Percentiles rank a stretch among this genome's conserved stretches.
phyloP scores from a whole-genome alignment of 257 asterid genomes.

The Fraxinus excelsior region DNA sequence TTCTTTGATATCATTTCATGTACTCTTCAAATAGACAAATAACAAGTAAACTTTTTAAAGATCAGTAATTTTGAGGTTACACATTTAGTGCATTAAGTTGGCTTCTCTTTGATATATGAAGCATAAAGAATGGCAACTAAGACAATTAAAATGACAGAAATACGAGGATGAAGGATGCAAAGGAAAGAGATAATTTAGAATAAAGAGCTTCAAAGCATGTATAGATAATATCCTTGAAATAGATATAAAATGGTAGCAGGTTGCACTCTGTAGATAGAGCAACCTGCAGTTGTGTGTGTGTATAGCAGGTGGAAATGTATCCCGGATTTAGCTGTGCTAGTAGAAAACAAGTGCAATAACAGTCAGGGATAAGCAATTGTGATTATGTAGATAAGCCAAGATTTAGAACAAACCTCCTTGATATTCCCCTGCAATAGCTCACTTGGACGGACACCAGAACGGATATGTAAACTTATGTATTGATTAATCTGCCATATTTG shows the following conservation, averaged over 20 bases:
- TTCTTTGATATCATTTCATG: not conserved
- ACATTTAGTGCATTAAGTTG: not conserved
- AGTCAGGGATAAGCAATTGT: conserved; percentile 7
- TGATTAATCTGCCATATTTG: conserved; percentile 65
- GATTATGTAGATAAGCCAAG: conserved; percentile 9
- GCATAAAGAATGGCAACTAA: not conserved
- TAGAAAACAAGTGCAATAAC: not conserved
- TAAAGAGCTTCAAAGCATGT: not conserved
- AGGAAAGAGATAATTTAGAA: not conserved
- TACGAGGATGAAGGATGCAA: not conserved
- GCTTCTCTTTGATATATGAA: not conserved
- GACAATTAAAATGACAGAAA: not conserved
- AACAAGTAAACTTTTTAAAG: not conserved
- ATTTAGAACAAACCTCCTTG: conserved; percentile 63
- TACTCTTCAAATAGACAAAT: not conserved
- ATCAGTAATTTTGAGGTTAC: not conserved
- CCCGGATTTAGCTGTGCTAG: not conserved
- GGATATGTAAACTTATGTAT: conserved; percentile 61
- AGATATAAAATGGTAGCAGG: not conserved
- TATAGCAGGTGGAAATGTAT: not conserved
- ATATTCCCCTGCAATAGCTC: conserved; percentile 69
- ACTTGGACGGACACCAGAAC: conserved; percentile 81
- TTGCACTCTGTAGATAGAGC: not conserved
- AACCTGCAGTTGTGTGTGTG: not conserved
- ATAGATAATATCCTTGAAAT: not conserved